Percentiles rank a stretch among this genome's conserved stretches.
Evolutionary conservation across 495 filamentous ascomycete species (phyloP).

Genomic region (Cercophora newfieldiana): DNA sequence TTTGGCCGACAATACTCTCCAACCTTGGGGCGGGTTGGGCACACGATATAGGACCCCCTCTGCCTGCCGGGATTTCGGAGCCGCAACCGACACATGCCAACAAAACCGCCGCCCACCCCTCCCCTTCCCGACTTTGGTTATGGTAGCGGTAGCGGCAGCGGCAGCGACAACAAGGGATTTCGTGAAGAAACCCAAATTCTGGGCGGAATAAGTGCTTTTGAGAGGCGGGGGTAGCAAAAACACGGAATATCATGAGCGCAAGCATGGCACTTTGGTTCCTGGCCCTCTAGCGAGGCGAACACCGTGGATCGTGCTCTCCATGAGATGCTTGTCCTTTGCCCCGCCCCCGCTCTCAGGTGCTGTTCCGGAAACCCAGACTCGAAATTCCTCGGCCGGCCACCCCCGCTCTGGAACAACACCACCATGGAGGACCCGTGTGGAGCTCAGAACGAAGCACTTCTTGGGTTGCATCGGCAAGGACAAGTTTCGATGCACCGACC

Average conservation of each 20-base stretch:
- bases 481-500: background rate
- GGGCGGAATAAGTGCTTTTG: background rate
- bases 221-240: background rate
- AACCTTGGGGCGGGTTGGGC: background rate
- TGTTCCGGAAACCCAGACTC: background rate
- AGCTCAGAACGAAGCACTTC: constrained; percentile 1
- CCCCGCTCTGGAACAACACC: background rate
- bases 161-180: too few species aligned
- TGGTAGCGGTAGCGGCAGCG: background rate
- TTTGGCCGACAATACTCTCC: background rate
- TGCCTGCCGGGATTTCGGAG: background rate
- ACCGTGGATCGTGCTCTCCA: background rate
- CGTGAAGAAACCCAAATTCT: background rate
- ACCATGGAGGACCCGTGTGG: background rate
- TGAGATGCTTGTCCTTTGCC: background rate
- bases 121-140: background rate
- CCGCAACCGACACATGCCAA: background rate
- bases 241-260: background rate
- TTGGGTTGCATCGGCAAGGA: constrained; percentile 5
- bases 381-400: background rate
- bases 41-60: background rate
- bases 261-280: background rate
- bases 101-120: background rate
- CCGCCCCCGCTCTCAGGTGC: constrained; percentile 5
- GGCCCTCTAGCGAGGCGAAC: background rate